phyloP scores from a whole-genome alignment of 306 rosid species.

The Castanea sativa region DNA sequence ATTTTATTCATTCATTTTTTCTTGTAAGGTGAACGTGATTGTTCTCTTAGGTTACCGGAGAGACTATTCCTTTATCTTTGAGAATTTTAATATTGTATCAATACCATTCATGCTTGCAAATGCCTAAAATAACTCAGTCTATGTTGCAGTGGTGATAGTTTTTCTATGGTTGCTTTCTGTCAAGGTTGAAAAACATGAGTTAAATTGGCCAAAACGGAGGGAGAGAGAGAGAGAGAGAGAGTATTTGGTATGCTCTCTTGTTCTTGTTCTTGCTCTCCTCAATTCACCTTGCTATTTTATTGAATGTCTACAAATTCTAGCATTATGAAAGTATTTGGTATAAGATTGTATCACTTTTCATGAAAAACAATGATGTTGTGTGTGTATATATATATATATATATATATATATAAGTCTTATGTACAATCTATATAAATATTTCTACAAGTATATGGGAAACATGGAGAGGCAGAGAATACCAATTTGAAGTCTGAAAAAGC shows the following conservation, averaged over 20 bases:
- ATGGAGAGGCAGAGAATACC: no score
- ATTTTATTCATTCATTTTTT: constrained; percentile 2
- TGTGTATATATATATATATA: no score
- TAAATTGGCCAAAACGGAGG: not conserved
- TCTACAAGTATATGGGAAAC: no score
- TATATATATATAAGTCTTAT: no score
- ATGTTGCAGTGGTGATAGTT: not conserved
- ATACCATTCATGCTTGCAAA: not conserved
- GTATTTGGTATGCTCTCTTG: no score
- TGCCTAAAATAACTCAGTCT: not conserved
- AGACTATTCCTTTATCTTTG: not conserved
- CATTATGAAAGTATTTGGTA: no score
- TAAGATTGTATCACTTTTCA: no score
- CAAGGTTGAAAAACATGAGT: not conserved
- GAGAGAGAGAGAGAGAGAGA: not conserved
- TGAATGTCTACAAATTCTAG: no score
- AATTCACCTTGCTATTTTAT: not conserved
- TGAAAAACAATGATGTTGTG: no score
- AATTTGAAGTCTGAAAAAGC: no score
- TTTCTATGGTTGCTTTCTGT: not conserved
- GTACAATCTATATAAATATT: no score
- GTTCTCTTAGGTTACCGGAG: not conserved
- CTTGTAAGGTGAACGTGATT: not conserved
- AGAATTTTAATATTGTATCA: not conserved
- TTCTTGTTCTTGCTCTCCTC: not conserved